Evolutionary conservation across 345 rosid species (phyloP).

Genomic region (Acer yangbiense): DNA sequence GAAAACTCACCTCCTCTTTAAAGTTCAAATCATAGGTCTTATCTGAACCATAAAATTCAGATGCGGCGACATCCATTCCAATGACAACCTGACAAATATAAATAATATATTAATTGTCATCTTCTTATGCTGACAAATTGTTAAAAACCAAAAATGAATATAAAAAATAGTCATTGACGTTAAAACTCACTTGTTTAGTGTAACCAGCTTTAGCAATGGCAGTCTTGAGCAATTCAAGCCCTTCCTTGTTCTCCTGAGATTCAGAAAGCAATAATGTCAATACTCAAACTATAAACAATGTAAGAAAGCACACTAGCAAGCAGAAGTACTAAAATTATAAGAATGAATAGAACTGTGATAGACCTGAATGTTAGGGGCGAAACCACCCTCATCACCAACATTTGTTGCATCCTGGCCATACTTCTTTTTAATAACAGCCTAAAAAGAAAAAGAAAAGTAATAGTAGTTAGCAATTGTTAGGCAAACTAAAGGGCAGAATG

Average conservation of each 20-base stretch:
- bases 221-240: slow-evolving; percentile 87
- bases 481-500: neutral
- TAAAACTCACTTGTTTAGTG: slow-evolving; percentile 69
- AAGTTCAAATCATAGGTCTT: slow-evolving; percentile 86
- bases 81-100: slow-evolving; percentile 74
- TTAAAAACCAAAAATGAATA: neutral
- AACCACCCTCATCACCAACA: slow-evolving; percentile 99
- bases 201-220: slow-evolving; percentile 96
- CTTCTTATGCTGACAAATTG: neutral
- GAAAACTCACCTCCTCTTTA: slow-evolving; percentile 65
- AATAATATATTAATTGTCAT: neutral
- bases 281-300: slow-evolving; percentile 10
- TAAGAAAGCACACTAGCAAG: neutral
- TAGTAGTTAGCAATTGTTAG: neutral
- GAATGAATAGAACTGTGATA: neutral
- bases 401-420: slow-evolving; percentile 99
- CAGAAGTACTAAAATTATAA: neutral
- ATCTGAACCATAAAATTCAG: slow-evolving; percentile 82
- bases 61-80: slow-evolving; percentile 99
- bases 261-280: neutral
- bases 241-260: slow-evolving; percentile 94
- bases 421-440: slow-evolving; percentile 88
- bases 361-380: slow-evolving; percentile 97
- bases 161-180: neutral
- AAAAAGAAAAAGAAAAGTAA: slow-evolving; percentile 5